A percentile compares a stretch with the other conserved stretches of the same genome.
These are phyloP conservation scores for Pseudonitzschia delicatissima DNA, from an alignment of 108 stramenopile species.

Conservation along the genomic window DNA sequence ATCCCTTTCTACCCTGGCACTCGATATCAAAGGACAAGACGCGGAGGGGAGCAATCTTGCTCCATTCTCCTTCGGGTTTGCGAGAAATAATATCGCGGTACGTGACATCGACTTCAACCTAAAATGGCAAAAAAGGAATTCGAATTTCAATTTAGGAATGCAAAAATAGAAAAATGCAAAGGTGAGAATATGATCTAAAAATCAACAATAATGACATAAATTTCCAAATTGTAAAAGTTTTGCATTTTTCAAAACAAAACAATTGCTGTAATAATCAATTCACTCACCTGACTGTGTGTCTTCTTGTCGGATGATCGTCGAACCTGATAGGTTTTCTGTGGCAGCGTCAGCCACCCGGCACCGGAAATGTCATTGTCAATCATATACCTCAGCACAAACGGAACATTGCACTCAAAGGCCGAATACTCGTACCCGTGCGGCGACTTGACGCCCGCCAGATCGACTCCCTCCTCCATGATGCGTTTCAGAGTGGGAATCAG, in stretches of 20 bases:
- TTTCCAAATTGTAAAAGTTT: neutral
- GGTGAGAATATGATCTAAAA: constrained; percentile 3
- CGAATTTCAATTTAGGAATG: neutral
- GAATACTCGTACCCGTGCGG: constrained; percentile 12
- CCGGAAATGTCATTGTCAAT: constrained; percentile 94
- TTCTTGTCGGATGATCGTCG: constrained; percentile 48
- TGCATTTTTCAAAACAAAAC: neutral
- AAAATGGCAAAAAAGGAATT: neutral
- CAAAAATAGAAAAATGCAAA: neutral
- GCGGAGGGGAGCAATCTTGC: constrained; percentile 94
- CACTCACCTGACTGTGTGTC: constrained; percentile 88
- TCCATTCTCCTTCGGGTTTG: constrained; percentile 93
- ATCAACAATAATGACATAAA: neutral
- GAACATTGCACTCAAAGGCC: constrained; percentile 97
- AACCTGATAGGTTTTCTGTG: constrained; percentile 79
- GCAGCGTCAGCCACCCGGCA: constrained; percentile 93
- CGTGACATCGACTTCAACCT: constrained; percentile 93
- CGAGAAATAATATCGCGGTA: constrained; percentile 90
- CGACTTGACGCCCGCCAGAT: constrained; percentile 60
- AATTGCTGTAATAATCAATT: neutral
- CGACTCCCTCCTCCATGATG: constrained; percentile 92
- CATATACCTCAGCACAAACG: constrained; percentile 98
- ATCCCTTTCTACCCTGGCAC: constrained; percentile 96
- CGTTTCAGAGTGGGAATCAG: constrained; percentile 88
- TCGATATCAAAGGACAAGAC: constrained; percentile 98